Conservation (phyloP, 2,329 filamentous ascomycete genomes). For the Lizonia empirigonia region DNA sequence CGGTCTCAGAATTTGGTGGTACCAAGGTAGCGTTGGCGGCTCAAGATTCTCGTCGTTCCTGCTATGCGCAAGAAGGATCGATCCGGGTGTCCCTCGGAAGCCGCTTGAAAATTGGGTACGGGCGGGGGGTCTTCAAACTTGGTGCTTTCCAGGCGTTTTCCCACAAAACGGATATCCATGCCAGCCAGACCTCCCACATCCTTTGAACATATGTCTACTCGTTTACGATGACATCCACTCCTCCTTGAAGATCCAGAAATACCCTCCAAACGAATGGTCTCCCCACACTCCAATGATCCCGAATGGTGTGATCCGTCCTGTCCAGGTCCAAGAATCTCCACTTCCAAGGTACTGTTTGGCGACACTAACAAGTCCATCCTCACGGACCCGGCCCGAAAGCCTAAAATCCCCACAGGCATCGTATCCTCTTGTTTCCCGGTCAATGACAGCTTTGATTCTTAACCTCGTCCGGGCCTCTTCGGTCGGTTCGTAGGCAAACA, state of each 20-base stretch:
- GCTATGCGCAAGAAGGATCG: not conserved
- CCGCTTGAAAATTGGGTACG: no score
- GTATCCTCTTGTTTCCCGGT: slow-evolving; percentile 17
- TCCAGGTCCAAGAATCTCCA: slow-evolving; percentile 21
- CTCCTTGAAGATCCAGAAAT: slow-evolving; percentile 37
- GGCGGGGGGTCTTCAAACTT: no score
- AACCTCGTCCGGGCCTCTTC: slow-evolving; percentile 6
- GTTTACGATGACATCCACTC: slow-evolving; percentile 22
- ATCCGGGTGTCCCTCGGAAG: not conserved
- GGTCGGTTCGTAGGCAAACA: slow-evolving; percentile 8
- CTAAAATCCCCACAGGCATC: slow-evolving; percentile 25
- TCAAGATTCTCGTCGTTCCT: not conserved
- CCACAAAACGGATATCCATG: not conserved
- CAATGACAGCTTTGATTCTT: slow-evolving; percentile 9
- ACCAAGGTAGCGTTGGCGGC: not conserved
- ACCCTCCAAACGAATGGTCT: slow-evolving; percentile 22
- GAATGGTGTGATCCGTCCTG: slow-evolving; percentile 28
- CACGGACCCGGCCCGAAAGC: slow-evolving; percentile 20
- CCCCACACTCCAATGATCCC: slow-evolving; percentile 34
- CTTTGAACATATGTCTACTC: not conserved
- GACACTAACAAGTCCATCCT: slow-evolving; percentile 23
- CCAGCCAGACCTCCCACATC: not conserved
- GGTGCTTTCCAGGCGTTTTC: no score
- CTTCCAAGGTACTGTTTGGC: slow-evolving; percentile 21
- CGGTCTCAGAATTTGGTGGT: not conserved